Percentiles rank a stretch among this genome's conserved stretches.
phyloP scores from a whole-genome alignment of 2,329 filamentous ascomycete genomes.

The Trichoderma atroviride region DNA sequence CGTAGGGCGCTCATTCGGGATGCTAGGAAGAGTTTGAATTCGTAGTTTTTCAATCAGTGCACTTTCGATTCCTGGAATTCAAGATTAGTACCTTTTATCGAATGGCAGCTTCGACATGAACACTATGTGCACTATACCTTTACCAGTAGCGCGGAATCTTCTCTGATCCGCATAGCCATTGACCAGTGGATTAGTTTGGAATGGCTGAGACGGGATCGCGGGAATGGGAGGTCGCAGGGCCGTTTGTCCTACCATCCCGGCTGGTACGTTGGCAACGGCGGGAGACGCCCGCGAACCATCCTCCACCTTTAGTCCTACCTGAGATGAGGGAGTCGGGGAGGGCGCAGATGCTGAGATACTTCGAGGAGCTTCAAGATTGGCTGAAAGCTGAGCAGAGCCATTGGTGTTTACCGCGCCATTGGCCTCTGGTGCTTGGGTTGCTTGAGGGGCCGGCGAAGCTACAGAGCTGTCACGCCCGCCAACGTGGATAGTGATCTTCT shows the following conservation, averaged over 20 bases:
- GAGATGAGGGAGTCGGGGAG: slow-evolving; percentile 51
- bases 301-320: slow-evolving; percentile 42
- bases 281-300: slow-evolving; percentile 38
- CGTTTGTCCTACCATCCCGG: slow-evolving; percentile 29
- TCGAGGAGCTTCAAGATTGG: slow-evolving; percentile 43
- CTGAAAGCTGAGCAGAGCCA: slow-evolving; percentile 19
- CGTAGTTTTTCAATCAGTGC: slow-evolving; percentile 69
- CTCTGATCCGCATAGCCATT: slow-evolving; percentile 43
- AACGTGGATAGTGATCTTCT: slow-evolving; percentile 73
- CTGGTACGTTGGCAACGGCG: slow-evolving; percentile 30
- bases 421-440: slow-evolving; percentile 35
- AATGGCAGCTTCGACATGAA: background rate
- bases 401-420: slow-evolving; percentile 26
- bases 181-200: slow-evolving; percentile 35
- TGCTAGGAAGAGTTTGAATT: slow-evolving; percentile 67
- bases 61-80: slow-evolving; percentile 52
- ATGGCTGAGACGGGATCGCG: slow-evolving; percentile 29
- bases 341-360: slow-evolving; percentile 44
- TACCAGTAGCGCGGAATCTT: slow-evolving; percentile 45
- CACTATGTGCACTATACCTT: slow-evolving; percentile 40
- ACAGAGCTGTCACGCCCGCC: slow-evolving; percentile 59
- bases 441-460: slow-evolving; percentile 54
- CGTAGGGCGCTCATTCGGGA: slow-evolving; percentile 64
- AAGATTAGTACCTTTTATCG: slow-evolving; percentile 30
- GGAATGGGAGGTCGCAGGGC: slow-evolving; percentile 28